Base-by-base conservation (phyloP, 768 basidiomycete genomes). In the Dendrothele bispora region DNA sequence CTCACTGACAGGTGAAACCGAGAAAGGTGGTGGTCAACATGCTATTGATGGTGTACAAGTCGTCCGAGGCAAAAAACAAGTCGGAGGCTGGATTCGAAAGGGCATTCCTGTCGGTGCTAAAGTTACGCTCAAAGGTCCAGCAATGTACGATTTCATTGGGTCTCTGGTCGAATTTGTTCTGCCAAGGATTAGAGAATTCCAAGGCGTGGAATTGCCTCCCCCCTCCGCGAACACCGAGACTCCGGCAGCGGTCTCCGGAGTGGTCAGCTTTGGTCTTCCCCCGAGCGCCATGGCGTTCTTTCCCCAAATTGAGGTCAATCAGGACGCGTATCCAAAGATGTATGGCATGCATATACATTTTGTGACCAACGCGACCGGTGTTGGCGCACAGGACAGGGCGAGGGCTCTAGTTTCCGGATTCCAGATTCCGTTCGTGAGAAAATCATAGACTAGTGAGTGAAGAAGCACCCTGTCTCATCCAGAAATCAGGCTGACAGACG, bases 321-420 rank as follows among this genome's bases (percentile, higher is more conserved):
- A 88, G 35, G 95, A 98, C 60, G 69, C 88, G 24, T 99, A 98
- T 63, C 91, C 93, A 5, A 81, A 80, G 54, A 63, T 81, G 38
- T 86, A 86, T 59, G 95, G 95, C 17, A 91, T 99, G 81, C 90
- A 98, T 61, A 84, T 99, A 29, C 90, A 95, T 63, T 94, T 95
- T 62, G 77, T 94, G 48, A 98, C 95, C 18, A 92, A 88, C 61
- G 88, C 90, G 4, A 73, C 75, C 37, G 95, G 95, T 0, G 67
- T 84, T n/a, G 91, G 91, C 11, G 95, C 95, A 6, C 90, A 97
- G 70, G 88, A 94, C 62, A 77, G 81, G 49, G 94, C 92, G 7
- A 80, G 94, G 59, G 83, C 89, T 2, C 68, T 99, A 51, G 64
- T 98, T 35, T 94, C 91, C 15, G 95, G 89, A 0, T 92, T 95